Conservation (phyloP, 306 rosid species). For the Cicer chorassanicum region DNA sequence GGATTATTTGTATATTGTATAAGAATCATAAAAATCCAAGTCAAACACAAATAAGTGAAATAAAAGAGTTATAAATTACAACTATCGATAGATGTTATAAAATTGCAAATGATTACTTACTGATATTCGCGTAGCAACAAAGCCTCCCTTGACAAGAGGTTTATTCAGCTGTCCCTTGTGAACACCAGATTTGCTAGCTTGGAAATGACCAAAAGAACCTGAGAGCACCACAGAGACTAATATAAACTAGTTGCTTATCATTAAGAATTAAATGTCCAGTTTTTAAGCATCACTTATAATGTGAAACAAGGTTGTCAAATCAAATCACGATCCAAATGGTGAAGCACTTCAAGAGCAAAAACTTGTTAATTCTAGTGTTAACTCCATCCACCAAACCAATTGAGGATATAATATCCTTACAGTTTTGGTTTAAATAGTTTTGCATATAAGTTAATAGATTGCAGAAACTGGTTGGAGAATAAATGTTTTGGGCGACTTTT, state of each 20-base stretch:
- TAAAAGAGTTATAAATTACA: neutral
- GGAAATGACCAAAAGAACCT: conserved; percentile 99
- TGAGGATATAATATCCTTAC: neutral
- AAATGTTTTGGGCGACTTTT: neutral
- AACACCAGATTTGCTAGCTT: conserved; percentile 93
- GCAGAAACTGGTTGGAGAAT: neutral
- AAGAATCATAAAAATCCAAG: conserved; percentile 22
- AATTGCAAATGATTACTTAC: conserved; percentile 54
- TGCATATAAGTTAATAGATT: too few species aligned
- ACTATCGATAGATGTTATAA: conserved; percentile 15
- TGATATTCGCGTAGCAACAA: conserved; percentile 94
- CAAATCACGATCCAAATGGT: conserved; percentile 6
- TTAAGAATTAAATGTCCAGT: conserved; percentile 24
- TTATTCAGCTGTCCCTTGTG: conserved; percentile 81
- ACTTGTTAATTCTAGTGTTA: neutral
- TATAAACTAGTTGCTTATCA: conserved; percentile 19
- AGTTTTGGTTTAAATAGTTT: conserved; percentile 11
- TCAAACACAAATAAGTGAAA: conserved; percentile 7
- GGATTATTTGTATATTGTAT: neutral
- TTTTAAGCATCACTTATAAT: conserved; percentile 16
- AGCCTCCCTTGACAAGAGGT: conserved; percentile 93
- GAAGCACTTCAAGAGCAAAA: conserved; percentile 15
- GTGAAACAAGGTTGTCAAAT: neutral
- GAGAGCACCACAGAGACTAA: conserved; percentile 46
- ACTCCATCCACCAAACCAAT: conserved; percentile 8